These are phyloP conservation scores for Russula earlei DNA, from an alignment of 768 basidiomycete species.

Conservation along the genomic window DNA sequence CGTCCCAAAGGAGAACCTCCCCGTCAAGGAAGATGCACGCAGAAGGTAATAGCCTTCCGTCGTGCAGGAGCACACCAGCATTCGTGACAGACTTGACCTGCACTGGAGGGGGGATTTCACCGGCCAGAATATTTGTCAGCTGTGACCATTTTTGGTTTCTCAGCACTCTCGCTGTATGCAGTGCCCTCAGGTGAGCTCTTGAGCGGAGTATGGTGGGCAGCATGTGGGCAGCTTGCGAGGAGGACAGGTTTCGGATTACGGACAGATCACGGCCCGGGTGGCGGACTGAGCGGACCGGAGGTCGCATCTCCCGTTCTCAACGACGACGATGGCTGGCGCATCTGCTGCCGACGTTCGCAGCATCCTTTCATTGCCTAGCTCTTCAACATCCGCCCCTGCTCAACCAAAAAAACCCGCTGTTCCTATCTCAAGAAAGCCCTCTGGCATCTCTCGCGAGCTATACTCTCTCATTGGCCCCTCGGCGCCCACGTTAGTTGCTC, in stretches of 20 bases:
- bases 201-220: constrained; percentile 3
- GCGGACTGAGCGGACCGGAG: not conserved
- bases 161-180: constrained; percentile 7
- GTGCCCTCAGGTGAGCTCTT: not conserved
- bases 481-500: constrained; percentile 74
- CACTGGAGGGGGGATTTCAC: constrained; percentile 57
- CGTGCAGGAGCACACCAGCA: constrained; percentile 59
- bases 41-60: constrained; percentile 68
- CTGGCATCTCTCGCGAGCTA: constrained; percentile 88
- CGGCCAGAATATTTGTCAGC: constrained; percentile 66
- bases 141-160: constrained; percentile 16
- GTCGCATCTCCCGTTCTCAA: not conserved
- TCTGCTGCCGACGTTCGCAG: constrained; percentile 79
- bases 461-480: constrained; percentile 94
- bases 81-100: constrained; percentile 59
- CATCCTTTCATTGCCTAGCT: constrained; percentile 53
- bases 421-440: constrained; percentile 50
- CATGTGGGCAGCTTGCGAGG: not conserved
- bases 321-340: constrained; percentile 41
- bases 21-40: constrained; percentile 82
- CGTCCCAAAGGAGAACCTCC: constrained; percentile 86
- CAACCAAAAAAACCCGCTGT: constrained; percentile 35
- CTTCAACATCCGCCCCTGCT: constrained; percentile 36
- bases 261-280: not conserved
- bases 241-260: not conserved